Conservation (phyloP, 2,329 filamentous ascomycete species). For the Pseudopyrenochaeta lycopersici region DNA sequence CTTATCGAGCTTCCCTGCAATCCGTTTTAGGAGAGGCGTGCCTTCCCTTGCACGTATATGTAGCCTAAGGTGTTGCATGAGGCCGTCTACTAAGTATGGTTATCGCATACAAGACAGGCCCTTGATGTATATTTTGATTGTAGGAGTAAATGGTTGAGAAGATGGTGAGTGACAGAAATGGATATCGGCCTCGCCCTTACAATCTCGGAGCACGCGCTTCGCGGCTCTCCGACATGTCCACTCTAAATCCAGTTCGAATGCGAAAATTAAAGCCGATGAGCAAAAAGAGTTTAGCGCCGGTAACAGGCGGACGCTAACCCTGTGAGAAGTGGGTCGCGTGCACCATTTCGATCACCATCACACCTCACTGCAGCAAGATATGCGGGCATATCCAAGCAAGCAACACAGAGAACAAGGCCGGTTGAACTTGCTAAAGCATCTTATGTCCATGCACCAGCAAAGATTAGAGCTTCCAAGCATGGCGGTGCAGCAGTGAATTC, state of each 20-base stretch:
- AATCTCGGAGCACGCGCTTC: not conserved
- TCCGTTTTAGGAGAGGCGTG: no score
- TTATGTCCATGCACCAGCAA: not conserved
- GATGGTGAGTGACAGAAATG: not conserved
- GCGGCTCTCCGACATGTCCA: not conserved
- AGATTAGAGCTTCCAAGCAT: no score
- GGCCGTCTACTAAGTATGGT: no score
- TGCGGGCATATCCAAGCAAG: not conserved
- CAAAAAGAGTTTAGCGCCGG: not conserved
- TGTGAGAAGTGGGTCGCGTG: not conserved
- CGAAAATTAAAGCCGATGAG: not conserved
- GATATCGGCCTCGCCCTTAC: not conserved
- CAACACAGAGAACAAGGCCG: not conserved
- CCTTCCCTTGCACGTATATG: no score
- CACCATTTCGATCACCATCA: no score
- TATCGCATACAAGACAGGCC: no score
- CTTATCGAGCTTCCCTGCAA: no score
- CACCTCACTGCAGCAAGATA: not conserved
- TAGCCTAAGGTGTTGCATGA: no score
- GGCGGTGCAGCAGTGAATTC: no score
- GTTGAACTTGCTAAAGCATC: not conserved
- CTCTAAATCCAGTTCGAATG: not conserved
- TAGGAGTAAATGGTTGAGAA: no score
- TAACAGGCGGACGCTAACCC: slow-evolving; percentile 6
- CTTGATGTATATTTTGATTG: no score